phyloP scores from a whole-genome alignment of 2,329 filamentous ascomycete species.

The Trichoderma citrinoviride region DNA sequence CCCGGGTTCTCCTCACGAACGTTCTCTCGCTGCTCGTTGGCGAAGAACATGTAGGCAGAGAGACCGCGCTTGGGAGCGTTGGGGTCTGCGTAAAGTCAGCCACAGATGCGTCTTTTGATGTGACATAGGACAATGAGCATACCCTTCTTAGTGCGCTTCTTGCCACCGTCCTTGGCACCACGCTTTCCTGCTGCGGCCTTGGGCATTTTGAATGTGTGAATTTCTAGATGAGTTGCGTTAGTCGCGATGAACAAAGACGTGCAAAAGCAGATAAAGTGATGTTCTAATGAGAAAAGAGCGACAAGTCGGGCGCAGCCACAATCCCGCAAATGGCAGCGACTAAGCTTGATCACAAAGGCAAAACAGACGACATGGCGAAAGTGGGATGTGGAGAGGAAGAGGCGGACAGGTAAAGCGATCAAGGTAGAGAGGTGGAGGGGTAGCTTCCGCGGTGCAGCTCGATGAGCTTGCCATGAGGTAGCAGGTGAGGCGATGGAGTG shows the following conservation, averaged over 20 bases:
- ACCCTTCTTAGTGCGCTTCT: conserved; percentile 60
- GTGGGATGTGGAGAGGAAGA: background rate
- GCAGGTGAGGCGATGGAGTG: conserved; percentile 30
- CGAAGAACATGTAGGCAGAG: conserved; percentile 99
- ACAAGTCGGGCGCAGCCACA: background rate
- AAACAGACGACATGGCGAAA: background rate
- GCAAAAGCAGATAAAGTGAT: background rate
- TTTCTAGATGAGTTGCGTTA: conserved; percentile 11
- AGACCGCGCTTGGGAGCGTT: conserved; percentile 99
- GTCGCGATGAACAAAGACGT: background rate
- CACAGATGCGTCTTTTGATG: conserved; percentile 5
- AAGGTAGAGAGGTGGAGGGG: conserved; percentile 24
- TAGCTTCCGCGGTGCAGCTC: conserved; percentile 24
- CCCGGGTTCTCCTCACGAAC: conserved; percentile 98
- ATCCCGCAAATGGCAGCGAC: background rate
- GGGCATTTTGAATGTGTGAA: conserved; percentile 51
- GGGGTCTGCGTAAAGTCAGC: conserved; percentile 61
- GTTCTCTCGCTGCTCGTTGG: conserved; percentile 98
- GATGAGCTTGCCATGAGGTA: conserved; percentile 12
- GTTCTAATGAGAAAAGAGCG: background rate
- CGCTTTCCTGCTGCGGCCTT: conserved; percentile 55
- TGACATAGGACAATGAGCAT: conserved; percentile 31
- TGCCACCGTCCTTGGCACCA: conserved; percentile 53
- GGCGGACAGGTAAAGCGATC: conserved; percentile 20
- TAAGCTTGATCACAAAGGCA: background rate